Conservation (phyloP, 225 moss, liverwort and hornwort genomes). For the Lunularia cruciata region DNA sequence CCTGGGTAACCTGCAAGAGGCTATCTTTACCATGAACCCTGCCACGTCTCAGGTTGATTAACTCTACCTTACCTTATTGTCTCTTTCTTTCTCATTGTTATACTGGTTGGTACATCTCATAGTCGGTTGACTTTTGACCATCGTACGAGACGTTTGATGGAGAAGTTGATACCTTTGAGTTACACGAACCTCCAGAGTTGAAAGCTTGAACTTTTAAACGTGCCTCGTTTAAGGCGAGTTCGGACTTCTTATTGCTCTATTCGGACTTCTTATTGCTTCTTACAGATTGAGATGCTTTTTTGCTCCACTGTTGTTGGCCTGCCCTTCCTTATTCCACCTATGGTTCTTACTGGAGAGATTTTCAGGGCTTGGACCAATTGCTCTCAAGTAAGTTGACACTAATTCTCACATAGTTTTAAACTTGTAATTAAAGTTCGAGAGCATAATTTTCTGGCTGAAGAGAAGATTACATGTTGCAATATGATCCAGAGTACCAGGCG, state of each 20-base stretch:
- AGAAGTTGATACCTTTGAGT: no score
- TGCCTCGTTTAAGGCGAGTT: no score
- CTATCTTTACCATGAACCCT: conserved; percentile 71
- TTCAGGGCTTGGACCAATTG: conserved; percentile 72
- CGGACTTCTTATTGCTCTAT: no score
- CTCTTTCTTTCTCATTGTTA: conserved; percentile 19
- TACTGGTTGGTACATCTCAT: no score
- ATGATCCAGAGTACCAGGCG: no score
- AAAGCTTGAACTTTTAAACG: neutral
- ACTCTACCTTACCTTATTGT: neutral
- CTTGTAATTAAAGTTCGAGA: neutral
- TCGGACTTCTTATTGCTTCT: no score
- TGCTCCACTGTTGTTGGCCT: conserved; percentile 77
- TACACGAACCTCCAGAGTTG: neutral
- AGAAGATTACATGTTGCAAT: neutral
- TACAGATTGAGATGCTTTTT: conserved; percentile 89
- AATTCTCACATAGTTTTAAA: neutral
- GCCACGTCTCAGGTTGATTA: conserved; percentile 66
- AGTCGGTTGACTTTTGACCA: no score
- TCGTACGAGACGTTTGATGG: no score
- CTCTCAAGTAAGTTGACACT: conserved; percentile 44
- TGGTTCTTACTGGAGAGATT: conserved; percentile 77
- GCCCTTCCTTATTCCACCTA: conserved; percentile 82
- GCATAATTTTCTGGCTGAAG: neutral
- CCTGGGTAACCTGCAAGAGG: conserved; percentile 80